phyloP scores from a whole-genome alignment of 2,329 filamentous ascomycete species.

The Trichoderma sp. region DNA sequence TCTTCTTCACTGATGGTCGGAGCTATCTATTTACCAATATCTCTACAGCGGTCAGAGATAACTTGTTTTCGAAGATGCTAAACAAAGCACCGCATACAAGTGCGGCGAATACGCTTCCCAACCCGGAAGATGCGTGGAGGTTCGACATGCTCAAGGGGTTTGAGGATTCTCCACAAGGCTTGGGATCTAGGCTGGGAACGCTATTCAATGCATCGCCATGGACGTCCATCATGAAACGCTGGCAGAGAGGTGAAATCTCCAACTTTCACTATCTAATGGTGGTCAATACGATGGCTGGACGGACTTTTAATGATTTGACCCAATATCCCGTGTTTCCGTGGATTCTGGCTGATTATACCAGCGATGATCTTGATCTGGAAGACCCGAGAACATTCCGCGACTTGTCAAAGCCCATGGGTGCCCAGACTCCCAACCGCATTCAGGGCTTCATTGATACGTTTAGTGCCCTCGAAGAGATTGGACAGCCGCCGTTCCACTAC shows the following conservation, averaged over 20 bases:
- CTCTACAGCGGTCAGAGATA: conserved; percentile 72
- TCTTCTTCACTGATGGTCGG: conserved; percentile 95
- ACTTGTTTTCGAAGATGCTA: conserved; percentile 74
- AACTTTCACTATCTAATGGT: conserved; percentile 99
- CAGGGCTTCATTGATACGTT: conserved; percentile 82
- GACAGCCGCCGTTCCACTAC: conserved; percentile 91
- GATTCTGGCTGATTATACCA: conserved; percentile 94
- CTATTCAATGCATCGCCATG: conserved; percentile 84
- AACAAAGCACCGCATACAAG: conserved; percentile 79
- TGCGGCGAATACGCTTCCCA: conserved; percentile 66
- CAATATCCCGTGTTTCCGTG: conserved; percentile 98
- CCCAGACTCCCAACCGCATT: conserved; percentile 75
- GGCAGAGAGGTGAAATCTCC: conserved; percentile 92
- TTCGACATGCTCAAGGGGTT: conserved; percentile 76
- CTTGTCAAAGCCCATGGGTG: conserved; percentile 93
- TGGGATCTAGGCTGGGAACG: conserved; percentile 88
- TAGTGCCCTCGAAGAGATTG: conserved; percentile 86
- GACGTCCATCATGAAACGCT: conserved; percentile 83
- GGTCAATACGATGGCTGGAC: conserved; percentile 93
- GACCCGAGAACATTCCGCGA: conserved; percentile 87
- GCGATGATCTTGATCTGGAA: conserved; percentile 83
- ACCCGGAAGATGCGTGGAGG: conserved; percentile 88
- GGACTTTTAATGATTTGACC: conserved; percentile 96
- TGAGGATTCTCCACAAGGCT: conserved; percentile 60
- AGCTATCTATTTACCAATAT: conserved; percentile 91